Evolutionary conservation across 1,284 basidiomycete species (phyloP), one percentile per base, ranked within the genome.

Genomic region (Heterobasidion annosum): DNA sequence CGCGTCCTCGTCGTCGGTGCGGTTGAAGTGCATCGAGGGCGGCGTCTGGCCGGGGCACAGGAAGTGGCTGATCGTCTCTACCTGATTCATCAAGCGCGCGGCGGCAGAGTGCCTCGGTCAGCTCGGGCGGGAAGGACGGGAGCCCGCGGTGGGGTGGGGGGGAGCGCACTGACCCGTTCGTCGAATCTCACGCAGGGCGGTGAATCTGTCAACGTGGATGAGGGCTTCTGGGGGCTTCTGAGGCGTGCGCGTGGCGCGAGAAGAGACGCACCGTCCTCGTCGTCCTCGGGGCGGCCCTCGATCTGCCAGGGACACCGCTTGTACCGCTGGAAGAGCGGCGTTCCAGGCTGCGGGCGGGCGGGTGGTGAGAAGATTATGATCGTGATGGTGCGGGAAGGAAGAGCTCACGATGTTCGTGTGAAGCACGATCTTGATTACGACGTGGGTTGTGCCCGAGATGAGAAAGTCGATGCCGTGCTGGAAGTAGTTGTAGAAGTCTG

Each of bases 401-500:
- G 33, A n/a, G 54, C 25, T 19, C 62, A 93, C 92, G 57, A 93
- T 81, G 62, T 94, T 95, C 1, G 91, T 83, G 65, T 95, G 90
- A 3, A 91, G 69, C 25, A 94, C 75, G 48, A 94, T 85, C 75
- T 95, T 95, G 64, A 77, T 81, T n/a, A 94, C 87, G 2, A 78
- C 62, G 63, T 90, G 86, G 0, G 78, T 81, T 15, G 75, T 71
- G 16, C 86, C 85, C 2, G 83, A 86, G 37, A 94, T 74, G 19
- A 93, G 75, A 59, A 93, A 89, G 64, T 95, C 92, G 10, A 95
- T 68, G 1, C 92, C 92, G 63, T 91, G 82, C 62, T 92, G 87
- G 61, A 94, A 92, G 65, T 94, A 95, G 65, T 94, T 94, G 72
- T 91, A 93, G 68, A 94, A 95, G 68, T 92, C 89, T 89, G 57